Percentiles rank a stretch among this genome's conserved stretches.
Conservation (phyloP, 352 stramenopile species). For the Pythium brassicae region DNA sequence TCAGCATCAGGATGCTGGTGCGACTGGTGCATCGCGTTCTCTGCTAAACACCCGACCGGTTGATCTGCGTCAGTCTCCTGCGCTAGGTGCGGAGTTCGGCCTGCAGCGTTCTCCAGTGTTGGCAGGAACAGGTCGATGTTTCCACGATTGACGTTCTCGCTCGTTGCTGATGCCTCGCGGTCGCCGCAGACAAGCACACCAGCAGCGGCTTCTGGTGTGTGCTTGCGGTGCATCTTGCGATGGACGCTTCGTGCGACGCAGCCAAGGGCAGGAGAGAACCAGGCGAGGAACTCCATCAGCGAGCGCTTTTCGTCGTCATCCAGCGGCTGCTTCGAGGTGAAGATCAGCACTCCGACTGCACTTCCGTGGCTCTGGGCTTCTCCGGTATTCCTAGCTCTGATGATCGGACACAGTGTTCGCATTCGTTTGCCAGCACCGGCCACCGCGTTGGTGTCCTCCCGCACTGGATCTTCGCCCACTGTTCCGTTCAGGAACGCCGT, state of each 20-base stretch:
- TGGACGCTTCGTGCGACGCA: constrained; percentile 2
- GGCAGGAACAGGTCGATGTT: background rate
- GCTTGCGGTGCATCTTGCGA: constrained; percentile 4
- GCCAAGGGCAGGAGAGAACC: constrained; percentile 3
- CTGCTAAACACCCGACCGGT: background rate
- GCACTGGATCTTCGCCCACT: background rate
- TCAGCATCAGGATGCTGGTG: background rate
- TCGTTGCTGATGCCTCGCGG: background rate
- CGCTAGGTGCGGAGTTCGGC: too few relatives aligned
- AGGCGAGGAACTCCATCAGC: constrained; percentile 5
- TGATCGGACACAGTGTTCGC: constrained; percentile 6
- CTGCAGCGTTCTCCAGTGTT: background rate
- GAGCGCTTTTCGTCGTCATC: background rate
- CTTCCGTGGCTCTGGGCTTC: background rate
- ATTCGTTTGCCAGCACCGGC: background rate
- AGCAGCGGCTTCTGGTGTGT: background rate
- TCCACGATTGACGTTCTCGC: background rate
- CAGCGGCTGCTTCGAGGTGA: background rate
- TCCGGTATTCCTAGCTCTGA: background rate
- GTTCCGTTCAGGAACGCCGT: constrained; percentile 4
- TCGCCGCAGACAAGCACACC: background rate
- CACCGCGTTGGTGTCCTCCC: background rate
- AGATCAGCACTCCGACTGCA: constrained; percentile 7
- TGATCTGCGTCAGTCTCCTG: background rate
- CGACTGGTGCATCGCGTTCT: background rate